Base-by-base conservation (phyloP, 2,329 filamentous ascomycete species). In the Colletotrichum acutatum region DNA sequence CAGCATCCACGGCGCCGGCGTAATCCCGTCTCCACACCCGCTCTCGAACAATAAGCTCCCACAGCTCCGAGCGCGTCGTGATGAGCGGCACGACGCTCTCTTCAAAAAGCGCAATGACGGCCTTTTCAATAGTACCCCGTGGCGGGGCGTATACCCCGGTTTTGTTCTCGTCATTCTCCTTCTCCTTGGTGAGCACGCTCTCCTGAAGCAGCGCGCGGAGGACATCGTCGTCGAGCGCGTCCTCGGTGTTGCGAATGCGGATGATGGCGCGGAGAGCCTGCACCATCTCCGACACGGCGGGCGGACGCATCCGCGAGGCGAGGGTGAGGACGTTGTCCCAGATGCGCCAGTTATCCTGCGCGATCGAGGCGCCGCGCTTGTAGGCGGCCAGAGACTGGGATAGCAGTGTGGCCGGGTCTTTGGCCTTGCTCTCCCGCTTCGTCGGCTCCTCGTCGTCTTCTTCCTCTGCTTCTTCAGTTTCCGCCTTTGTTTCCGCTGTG, bases 311-410 rank as follows among this genome's bases (percentile, higher is more conserved):
- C 1, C 94, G 93, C 0, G 94, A 90, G 0, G 94, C 93, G 26
- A 98, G 92, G 0, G 95, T 97, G 70, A 99, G 90, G 19, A 98
- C 93, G 78, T 99, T 99, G 80, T 97, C 94, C 96, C 96, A 98
- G 81, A 99, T 98, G 77, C 94, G 92, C 89, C 93, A 94, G 83
- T 96, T 96, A 77, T 95, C 92, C 81, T 94, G 90, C 63, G 97
- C 95, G 28, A 98, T 89, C 5, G 90, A 89, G 0, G 95, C 95
- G 11, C 95, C 97, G 75, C 94, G 93, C 80, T 97, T 97, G 82
- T 97, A 94, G 0, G 97, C 96, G 6, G 90, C 86, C 0, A 99
- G 89, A 0, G 97, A 92, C 79, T 97, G 94, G 0, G 88, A 85
- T 1, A 95, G 88, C 66, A 94, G 86, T 60, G 87, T 87, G 46